Conservation (phyloP, 1,284 basidiomycete species). For the Pseudozyma tsukubaensis region DNA sequence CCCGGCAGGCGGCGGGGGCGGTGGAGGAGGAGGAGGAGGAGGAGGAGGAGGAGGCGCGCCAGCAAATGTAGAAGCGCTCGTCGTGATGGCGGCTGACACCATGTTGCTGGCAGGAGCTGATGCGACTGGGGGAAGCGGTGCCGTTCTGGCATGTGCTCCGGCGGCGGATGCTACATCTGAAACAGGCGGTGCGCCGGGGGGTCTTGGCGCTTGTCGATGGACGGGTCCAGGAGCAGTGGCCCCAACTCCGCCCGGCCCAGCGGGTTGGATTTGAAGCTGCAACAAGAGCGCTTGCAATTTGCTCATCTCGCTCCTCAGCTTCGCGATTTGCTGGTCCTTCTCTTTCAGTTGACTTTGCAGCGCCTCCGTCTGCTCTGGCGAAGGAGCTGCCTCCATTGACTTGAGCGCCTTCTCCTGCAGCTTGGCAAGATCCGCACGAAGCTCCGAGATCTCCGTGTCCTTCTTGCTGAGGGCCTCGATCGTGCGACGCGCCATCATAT, state of each 20-base stretch:
- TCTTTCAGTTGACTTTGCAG: conserved; percentile 18
- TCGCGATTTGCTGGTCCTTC: conserved; percentile 40
- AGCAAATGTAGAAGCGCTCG: background rate
- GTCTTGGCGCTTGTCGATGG: conserved; percentile 41
- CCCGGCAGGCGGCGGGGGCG: conserved; percentile 15
- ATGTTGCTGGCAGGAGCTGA: background rate
- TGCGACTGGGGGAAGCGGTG: conserved; percentile 5
- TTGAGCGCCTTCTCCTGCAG: conserved; percentile 54
- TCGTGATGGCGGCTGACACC: background rate
- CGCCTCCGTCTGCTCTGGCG: conserved; percentile 24
- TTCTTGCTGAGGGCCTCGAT: conserved; percentile 79
- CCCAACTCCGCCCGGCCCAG: conserved; percentile 20
- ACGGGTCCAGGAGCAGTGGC: conserved; percentile 21
- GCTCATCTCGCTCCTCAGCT: conserved; percentile 40
- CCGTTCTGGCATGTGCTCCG: conserved; percentile 1
- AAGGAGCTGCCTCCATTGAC: conserved; percentile 26
- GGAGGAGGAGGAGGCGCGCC: conserved; percentile 11
- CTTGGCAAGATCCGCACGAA: conserved; percentile 56
- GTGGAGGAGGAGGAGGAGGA: conserved; percentile 10
- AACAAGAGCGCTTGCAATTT: conserved; percentile 53
- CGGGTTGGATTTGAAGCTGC: conserved; percentile 50
- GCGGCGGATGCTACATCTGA: background rate
- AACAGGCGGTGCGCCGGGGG: conserved; percentile 30
- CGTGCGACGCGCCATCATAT: conserved; percentile 77
- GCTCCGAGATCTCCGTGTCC: conserved; percentile 75